Conservation (phyloP, 108 stramenopile species). For the Epithemia pelagica region DNA sequence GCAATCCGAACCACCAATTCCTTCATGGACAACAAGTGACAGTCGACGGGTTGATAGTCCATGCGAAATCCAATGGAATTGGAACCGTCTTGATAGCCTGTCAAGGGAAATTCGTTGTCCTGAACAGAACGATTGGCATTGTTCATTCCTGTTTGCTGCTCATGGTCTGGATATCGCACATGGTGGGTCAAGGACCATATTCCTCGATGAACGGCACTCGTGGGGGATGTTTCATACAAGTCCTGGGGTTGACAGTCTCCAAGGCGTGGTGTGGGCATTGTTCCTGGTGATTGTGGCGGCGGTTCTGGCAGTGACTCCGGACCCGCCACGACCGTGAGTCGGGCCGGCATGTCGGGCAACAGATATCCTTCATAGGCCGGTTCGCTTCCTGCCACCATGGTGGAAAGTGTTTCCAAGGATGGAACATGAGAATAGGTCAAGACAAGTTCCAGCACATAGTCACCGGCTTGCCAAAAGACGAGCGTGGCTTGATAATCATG, state of each 20-base stretch:
- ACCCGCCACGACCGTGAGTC: slow-evolving; percentile 12
- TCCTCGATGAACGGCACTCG: slow-evolving; percentile 20
- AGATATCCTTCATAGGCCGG: slow-evolving; percentile 73
- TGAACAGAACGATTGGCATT: too few species aligned
- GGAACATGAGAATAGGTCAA: slow-evolving; percentile 54
- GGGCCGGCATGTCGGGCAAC: slow-evolving; percentile 45
- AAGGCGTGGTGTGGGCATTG: too few species aligned
- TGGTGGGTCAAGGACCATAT: neutral
- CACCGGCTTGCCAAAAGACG: slow-evolving; percentile 39
- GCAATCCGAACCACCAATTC: neutral
- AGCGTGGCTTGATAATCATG: slow-evolving; percentile 28
- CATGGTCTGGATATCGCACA: neutral
- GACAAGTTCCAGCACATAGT: slow-evolving; percentile 61
- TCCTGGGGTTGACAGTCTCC: slow-evolving; percentile 21
- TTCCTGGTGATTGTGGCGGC: neutral
- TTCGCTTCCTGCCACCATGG: slow-evolving; percentile 8
- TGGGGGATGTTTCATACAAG: slow-evolving; percentile 19
- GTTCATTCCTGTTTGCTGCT: neutral
- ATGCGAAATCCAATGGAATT: slow-evolving; percentile 67
- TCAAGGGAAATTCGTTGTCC: neutral
- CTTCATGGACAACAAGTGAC: neutral
- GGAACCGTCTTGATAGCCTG: neutral
- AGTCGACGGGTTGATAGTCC: slow-evolving; percentile 9
- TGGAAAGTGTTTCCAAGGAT: slow-evolving; percentile 7
- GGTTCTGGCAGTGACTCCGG: neutral